Base-by-base conservation (phyloP, 2,329 filamentous ascomycete species). In the Epichloe typhina region DNA sequence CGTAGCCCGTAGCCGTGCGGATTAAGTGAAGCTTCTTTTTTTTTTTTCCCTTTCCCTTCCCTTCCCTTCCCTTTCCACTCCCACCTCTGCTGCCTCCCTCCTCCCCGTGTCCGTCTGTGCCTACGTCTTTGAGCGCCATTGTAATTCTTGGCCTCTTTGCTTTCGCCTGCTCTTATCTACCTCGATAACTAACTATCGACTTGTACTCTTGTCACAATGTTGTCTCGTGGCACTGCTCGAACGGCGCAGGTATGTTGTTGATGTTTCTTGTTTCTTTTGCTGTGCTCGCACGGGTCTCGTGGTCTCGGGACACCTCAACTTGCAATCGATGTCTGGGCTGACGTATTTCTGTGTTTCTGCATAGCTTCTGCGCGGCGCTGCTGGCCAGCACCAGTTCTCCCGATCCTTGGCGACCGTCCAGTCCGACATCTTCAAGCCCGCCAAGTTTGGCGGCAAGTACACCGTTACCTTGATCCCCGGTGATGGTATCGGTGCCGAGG, bases 381-480 rank as follows among this genome's bases (percentile, higher is more conserved):
- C 73, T 58, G 63, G 50, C 15, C 68, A 61, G 62, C 70, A 71
- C 59, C 69, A 69, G 59, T 63, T 66, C 58, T 67, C 72, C 53
- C 76, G 77, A 66, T 72, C 73, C 62, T 83, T 89, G 69, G 88
- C 88, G 62, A 95, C 88, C 57, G 77, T 95, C 62, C 82, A 89
- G 72, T 86, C 86, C 69, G 93, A 97, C 72, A 91, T 97, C 73
- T 96, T 97, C 82, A 95, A 96, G 81, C 90, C 90, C 62, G 89
- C 91, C 75, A 93, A 97, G 80, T 97, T 90, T 71, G 93, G 93
- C 70, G 88, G 91, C 75, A 98, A 97, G 77, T 98, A 97, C 80
- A 98, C 93, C 38, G 91, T 96, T 62, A 96, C 91, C 58, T 79
- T 98, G 66, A 97, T 98, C 69, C 93, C 93, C 70, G 93, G 91